Evolutionary conservation across 2,329 filamentous ascomycete species (phyloP), one percentile per base, ranked within the genome.

Genomic region (Hymenoscyphus linearis): DNA sequence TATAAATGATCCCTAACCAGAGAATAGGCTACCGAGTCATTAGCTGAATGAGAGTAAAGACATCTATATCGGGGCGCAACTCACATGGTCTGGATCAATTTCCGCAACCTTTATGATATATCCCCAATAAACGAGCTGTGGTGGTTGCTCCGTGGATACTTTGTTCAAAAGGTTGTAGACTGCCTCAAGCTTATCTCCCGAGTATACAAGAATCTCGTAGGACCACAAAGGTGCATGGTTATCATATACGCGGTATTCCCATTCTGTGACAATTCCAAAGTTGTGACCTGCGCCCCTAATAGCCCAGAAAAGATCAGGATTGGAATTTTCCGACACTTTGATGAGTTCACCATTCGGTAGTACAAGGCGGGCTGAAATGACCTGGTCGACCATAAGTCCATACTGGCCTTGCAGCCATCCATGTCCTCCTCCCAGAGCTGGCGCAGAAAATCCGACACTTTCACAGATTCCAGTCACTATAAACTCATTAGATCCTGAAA

Each of bases 251-350:
- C 79, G 79, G 18, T 74, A 73, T 0, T 75, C 77, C 10, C 79
- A 71, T 1, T 76, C 76, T 1, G 79, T 82, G 16, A 85, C 79
- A 58, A 85, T 77, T 47, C 82, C 83, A 61, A 85, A 85, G 70
- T 85, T 85, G 62, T 84, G 80, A 0, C 82, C 83, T 1, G 82
- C 83, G 4, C 83, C 83, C 55, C 76, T 75, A 65, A 85, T 75
- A 0, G 75, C 83, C 82, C 82, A 86, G 69, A 76, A 85, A 9
- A 85, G 75, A 37, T 85, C 82, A 0, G 78, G 77, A 7, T 73
- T 71, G 44, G 72, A 77, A 7, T 73, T 71, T 44, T 72, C 68
- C 59, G 77, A 69, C 1, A 80, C 71, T 0, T 73, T 77, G 54
- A 76, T 57, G 72, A 76, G 77, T 35, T 79, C 77, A 70, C 83